Percentiles rank a stretch among this genome's conserved stretches.
Conservation (phyloP, 2,329 filamentous ascomycete species). For the Aspergillus brunneoviolaceus region DNA sequence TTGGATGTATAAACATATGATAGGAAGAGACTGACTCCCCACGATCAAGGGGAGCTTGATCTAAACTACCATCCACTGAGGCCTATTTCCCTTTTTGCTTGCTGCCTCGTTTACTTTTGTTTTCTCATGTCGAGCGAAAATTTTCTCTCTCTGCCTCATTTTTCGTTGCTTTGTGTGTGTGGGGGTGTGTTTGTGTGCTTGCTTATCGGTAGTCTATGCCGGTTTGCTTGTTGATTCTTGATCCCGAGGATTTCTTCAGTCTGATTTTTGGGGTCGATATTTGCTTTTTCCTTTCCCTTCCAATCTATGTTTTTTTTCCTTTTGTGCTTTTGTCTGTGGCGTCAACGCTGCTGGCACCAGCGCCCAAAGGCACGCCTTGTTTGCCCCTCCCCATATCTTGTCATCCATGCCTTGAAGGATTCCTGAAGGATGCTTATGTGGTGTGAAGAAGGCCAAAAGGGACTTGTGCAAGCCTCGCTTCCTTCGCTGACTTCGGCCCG, state of each 20-base stretch:
- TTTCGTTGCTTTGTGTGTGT: background rate
- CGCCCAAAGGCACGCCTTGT: background rate
- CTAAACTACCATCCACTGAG: constrained; percentile 45
- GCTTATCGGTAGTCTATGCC: background rate
- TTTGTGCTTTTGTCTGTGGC: background rate
- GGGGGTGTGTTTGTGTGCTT: background rate
- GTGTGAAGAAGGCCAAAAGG: background rate
- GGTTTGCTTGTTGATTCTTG: no score
- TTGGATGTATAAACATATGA: constrained; percentile 40
- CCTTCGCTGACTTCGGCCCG: background rate
- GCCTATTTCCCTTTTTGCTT: constrained; percentile 24
- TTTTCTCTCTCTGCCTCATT: background rate
- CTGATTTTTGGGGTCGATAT: background rate
- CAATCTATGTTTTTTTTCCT: background rate
- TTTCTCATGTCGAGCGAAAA: background rate
- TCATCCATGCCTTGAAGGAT: background rate
- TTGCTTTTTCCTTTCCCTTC: background rate
- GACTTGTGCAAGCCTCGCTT: background rate
- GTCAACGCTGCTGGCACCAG: background rate
- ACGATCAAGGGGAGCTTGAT: constrained; percentile 36
- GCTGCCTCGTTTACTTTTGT: constrained; percentile 6
- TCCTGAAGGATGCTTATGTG: background rate
- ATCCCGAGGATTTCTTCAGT: background rate
- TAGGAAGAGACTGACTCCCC: constrained; percentile 51
- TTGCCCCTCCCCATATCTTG: background rate